Percentiles rank a stretch among this genome's conserved stretches.
Evolutionary conservation across 768 basidiomycete genomes (phyloP).

Genomic region (Tephrocybe sp.): DNA sequence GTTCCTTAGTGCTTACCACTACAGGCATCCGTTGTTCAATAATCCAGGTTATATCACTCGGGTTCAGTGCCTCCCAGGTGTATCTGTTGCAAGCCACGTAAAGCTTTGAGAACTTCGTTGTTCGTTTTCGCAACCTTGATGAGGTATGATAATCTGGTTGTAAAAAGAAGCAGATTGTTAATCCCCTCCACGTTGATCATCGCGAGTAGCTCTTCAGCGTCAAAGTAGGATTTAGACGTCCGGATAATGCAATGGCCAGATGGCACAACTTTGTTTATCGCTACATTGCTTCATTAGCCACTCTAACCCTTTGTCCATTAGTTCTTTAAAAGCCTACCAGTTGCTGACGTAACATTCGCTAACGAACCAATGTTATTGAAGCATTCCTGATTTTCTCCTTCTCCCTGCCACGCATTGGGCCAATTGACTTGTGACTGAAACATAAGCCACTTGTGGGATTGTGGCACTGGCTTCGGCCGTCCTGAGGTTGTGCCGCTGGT

Average conservation of each 20-base stretch:
- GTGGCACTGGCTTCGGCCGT: slow-evolving; percentile 10
- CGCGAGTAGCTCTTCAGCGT: slow-evolving; percentile 7
- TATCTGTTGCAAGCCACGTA: slow-evolving; percentile 11
- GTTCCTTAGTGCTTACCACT: background rate
- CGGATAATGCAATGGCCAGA: slow-evolving; percentile 7
- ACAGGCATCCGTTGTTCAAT: slow-evolving; percentile 9
- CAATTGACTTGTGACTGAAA: slow-evolving; percentile 8
- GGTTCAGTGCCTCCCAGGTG: slow-evolving; percentile 10
- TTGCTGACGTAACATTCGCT: slow-evolving; percentile 6
- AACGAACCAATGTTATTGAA: slow-evolving; percentile 12
- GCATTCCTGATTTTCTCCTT: slow-evolving; percentile 1
- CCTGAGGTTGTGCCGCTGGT: slow-evolving; percentile 13
- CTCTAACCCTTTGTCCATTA: background rate
- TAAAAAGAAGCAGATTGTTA: slow-evolving; percentile 9
- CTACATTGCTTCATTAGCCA: background rate
- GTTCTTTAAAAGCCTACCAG: slow-evolving; percentile 2
- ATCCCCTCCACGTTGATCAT: slow-evolving; percentile 9
- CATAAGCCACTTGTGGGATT: slow-evolving; percentile 8
- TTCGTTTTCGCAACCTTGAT: slow-evolving; percentile 2
- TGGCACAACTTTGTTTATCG: slow-evolving; percentile 5
- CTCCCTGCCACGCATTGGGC: slow-evolving; percentile 8
- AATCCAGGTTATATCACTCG: slow-evolving; percentile 7
- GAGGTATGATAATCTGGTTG: slow-evolving; percentile 3
- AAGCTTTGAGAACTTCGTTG: slow-evolving; percentile 1
- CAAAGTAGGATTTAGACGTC: slow-evolving; percentile 9